Conservation (phyloP, 163 green algal genomes). For the Scenedesmus sp. region DNA sequence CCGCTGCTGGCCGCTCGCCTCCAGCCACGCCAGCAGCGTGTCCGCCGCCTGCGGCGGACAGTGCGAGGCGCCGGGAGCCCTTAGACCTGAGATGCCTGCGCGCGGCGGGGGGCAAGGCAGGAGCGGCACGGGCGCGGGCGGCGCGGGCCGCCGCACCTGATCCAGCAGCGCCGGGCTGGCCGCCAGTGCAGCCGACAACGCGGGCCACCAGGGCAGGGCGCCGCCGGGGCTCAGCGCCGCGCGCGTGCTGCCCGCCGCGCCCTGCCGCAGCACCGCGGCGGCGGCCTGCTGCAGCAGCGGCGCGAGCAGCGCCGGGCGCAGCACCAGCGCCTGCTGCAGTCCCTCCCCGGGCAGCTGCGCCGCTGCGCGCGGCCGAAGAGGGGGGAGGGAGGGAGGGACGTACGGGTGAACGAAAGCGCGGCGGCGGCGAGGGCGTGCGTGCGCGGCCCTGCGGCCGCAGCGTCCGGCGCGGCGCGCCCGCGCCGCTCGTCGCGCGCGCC, state of each 20-base stretch:
- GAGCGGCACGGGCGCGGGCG: not conserved
- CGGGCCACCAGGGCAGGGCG: conserved; percentile 6
- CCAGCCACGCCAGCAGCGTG: not conserved
- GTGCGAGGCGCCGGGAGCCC: not conserved
- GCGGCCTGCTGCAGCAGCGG: not conserved
- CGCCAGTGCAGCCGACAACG: conserved; percentile 9
- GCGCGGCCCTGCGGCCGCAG: too few species aligned
- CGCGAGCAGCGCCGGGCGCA: not conserved
- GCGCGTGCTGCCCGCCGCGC: too few species aligned
- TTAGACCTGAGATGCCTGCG: too few species aligned
- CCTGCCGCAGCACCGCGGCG: not conserved
- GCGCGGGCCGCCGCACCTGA: not conserved
- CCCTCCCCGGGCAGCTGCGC: not conserved
- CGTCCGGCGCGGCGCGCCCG: too few species aligned
- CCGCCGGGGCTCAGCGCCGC: not conserved
- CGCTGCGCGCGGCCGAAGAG: not conserved
- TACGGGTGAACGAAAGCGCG: too few species aligned
- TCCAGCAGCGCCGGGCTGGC: not conserved
- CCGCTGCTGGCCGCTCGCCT: conserved; percentile 3
- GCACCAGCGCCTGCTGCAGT: not conserved
- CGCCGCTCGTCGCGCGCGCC: too few species aligned
- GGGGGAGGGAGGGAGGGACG: too few species aligned
- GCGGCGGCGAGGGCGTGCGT: too few species aligned
- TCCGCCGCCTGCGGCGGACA: not conserved
- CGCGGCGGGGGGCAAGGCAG: not conserved